Percentiles rank a stretch among this genome's conserved stretches.
phyloP scores from a whole-genome alignment of 495 filamentous ascomycete species.

The Penicillium diatomitis region DNA sequence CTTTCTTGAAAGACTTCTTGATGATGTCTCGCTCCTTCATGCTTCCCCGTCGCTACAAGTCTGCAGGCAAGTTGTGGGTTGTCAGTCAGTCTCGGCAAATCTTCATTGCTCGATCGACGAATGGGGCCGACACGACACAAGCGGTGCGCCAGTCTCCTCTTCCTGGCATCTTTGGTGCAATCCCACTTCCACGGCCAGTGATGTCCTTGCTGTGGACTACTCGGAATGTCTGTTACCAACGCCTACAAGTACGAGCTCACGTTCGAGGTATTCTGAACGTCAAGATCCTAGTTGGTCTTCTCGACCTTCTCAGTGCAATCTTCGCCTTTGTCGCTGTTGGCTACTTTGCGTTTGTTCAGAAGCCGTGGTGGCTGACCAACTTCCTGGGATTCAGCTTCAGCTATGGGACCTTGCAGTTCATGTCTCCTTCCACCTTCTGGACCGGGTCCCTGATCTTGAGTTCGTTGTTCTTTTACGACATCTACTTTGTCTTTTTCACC shows the following conservation, averaged over 20 bases:
- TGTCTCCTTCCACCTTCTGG: conserved; percentile 84
- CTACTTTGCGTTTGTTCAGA: conserved; percentile 62
- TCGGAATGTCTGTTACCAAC: conserved; percentile 38
- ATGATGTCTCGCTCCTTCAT: conserved; percentile 55
- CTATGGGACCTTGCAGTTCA: conserved; percentile 69
- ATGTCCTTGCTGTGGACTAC: conserved; percentile 36
- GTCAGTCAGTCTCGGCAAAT: conserved; percentile 23
- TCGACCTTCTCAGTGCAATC: conserved; percentile 52
- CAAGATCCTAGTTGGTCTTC: conserved; percentile 39
- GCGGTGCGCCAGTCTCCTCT: conserved; percentile 36
- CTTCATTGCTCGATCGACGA: conserved; percentile 11
- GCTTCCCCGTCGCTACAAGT: conserved; percentile 54
- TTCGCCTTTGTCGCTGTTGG: conserved; percentile 48
- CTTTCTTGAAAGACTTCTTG: conserved; percentile 58
- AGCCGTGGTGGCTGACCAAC: conserved; percentile 77
- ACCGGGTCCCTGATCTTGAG: conserved; percentile 70
- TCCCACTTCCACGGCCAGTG: conserved; percentile 30
- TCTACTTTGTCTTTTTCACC: conserved; percentile 95
- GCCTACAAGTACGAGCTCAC: conserved; percentile 37
- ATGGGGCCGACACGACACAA: conserved; percentile 4
- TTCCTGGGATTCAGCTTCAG: conserved; percentile 78
- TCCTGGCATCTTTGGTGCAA: conserved; percentile 36
- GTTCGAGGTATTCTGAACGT: conserved; percentile 33
- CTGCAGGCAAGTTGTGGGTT: conserved; percentile 27
- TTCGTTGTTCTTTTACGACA: conserved; percentile 87